Percentiles rank a stretch among this genome's conserved stretches.
These are phyloP conservation scores for Chaetomiaceae sp. DNA, from an alignment of 2,329 filamentous ascomycete genomes.

Conservation along the genomic window DNA sequence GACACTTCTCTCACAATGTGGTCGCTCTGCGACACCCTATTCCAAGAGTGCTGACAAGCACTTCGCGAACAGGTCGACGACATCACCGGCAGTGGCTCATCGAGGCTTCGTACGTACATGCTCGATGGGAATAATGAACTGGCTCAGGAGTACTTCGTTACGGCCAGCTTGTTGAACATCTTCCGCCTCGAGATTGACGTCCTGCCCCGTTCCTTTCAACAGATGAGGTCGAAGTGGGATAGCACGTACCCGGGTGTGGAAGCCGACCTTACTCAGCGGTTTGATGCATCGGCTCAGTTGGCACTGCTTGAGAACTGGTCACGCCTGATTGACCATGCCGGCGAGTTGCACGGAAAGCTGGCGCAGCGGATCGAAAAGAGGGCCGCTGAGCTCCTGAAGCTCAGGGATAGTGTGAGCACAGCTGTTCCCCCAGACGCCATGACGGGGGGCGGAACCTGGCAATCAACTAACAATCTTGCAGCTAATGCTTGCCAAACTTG, in stretches of 20 bases:
- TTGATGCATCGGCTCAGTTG: not conserved
- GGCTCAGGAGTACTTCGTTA: slow-evolving; percentile 3
- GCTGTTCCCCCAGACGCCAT: no score
- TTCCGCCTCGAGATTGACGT: slow-evolving; percentile 2
- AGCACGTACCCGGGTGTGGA: not conserved
- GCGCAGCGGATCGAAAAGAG: not conserved
- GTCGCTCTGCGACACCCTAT: not conserved
- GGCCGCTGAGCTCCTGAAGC: not conserved
- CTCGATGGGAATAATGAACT: not conserved
- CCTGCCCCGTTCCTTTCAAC: not conserved
- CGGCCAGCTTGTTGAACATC: slow-evolving; percentile 1
- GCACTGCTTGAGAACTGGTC: not conserved
- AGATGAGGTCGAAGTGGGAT: not conserved
- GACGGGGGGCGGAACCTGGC: no score
- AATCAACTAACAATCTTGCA: no score
- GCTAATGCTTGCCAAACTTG: no score
- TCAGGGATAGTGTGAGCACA: slow-evolving; percentile 3
- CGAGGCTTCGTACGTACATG: not conserved
- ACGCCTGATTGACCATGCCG: not conserved
- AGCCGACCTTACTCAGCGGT: not conserved
- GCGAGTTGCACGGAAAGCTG: not conserved
- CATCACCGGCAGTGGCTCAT: not conserved
- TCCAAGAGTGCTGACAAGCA: not conserved
- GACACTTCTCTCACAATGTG: not conserved
- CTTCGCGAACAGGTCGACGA: not conserved